Conservation (phyloP, 1,284 basidiomycete genomes). For the Porphyrellus sp. region DNA sequence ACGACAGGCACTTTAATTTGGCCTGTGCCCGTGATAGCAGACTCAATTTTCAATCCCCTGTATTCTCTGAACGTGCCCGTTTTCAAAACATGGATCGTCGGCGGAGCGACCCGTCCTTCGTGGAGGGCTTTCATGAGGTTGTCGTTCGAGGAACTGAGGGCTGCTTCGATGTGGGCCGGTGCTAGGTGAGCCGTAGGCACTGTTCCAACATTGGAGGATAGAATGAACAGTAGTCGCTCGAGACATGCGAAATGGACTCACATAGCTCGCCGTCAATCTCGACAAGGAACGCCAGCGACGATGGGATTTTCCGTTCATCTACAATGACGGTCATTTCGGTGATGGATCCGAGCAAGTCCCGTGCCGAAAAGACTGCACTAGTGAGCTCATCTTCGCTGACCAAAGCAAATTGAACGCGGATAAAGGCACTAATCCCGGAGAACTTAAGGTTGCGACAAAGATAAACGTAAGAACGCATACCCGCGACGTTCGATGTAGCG, state of each 20-base stretch:
- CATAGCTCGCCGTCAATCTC: constrained; percentile 19
- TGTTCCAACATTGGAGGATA: not conserved
- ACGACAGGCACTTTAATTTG: constrained; percentile 23
- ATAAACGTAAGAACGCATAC: constrained; percentile 7
- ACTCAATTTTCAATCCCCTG: constrained; percentile 7
- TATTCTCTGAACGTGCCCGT: constrained; percentile 22
- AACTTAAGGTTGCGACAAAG: not conserved
- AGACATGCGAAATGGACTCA: not conserved
- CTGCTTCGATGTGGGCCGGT: constrained; percentile 3
- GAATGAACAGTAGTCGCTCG: not conserved
- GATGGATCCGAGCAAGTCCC: constrained; percentile 14
- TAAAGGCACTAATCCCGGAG: constrained; percentile 2
- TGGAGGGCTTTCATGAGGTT: constrained; percentile 1
- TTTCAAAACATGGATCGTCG: constrained; percentile 16
- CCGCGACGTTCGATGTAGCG: constrained; percentile 22
- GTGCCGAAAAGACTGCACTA: constrained; percentile 14
- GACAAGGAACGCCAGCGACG: constrained; percentile 15
- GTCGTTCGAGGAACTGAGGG: constrained; percentile 7
- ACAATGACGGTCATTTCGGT: constrained; percentile 19
- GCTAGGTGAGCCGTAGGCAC: constrained; percentile 4
- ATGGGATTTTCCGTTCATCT: constrained; percentile 12
- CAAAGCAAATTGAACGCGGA: constrained; percentile 4
- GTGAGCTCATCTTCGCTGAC: constrained; percentile 16
- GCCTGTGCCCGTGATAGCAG: constrained; percentile 5
- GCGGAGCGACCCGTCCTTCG: not conserved